Percentiles rank a stretch among this genome's conserved stretches.
Evolutionary conservation across 2,329 filamentous ascomycete genomes (phyloP).

Genomic region (Dothideomycetidae sp.): DNA sequence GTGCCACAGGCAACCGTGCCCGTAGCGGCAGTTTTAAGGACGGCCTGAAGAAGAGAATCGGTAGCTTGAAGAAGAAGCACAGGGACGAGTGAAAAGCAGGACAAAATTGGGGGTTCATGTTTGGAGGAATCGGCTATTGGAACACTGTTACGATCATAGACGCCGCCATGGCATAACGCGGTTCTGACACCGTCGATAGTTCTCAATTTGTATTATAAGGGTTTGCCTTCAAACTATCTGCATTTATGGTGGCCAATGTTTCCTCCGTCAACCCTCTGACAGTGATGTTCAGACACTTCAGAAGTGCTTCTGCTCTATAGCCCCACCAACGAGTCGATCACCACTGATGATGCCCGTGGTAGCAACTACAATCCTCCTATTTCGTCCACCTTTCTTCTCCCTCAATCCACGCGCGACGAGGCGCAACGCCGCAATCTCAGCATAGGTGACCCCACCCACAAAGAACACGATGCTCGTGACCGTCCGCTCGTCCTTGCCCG

Average conservation of each 20-base stretch:
- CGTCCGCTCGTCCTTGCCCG: slow-evolving; percentile 24
- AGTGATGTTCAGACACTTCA: not conserved
- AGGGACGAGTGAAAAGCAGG: slow-evolving; percentile 12
- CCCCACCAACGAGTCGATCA: slow-evolving; percentile 69
- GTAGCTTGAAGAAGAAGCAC: slow-evolving; percentile 29
- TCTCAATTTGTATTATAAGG: not conserved
- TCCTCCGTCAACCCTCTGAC: too few relatives aligned
- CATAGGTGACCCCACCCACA: slow-evolving; percentile 89
- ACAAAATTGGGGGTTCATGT: too few relatives aligned
- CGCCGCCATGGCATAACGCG: not conserved
- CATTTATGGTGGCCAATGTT: too few relatives aligned
- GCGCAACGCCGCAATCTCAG: slow-evolving; percentile 83
- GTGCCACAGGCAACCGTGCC: slow-evolving; percentile 13
- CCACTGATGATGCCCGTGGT: slow-evolving; percentile 87
- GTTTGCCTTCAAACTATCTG: too few relatives aligned
- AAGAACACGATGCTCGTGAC: slow-evolving; percentile 64
- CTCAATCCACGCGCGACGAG: slow-evolving; percentile 66
- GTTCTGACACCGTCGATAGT: too few relatives aligned
- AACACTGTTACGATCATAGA: too few relatives aligned
- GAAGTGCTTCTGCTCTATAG: slow-evolving; percentile 10
- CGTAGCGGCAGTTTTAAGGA: slow-evolving; percentile 25
- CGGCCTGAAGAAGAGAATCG: slow-evolving; percentile 33
- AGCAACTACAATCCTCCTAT: slow-evolving; percentile 55
- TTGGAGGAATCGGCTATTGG: too few relatives aligned
- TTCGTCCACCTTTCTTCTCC: slow-evolving; percentile 39